Base-by-base conservation (phyloP, 768 basidiomycete species). In the Lentinula boryana region DNA sequence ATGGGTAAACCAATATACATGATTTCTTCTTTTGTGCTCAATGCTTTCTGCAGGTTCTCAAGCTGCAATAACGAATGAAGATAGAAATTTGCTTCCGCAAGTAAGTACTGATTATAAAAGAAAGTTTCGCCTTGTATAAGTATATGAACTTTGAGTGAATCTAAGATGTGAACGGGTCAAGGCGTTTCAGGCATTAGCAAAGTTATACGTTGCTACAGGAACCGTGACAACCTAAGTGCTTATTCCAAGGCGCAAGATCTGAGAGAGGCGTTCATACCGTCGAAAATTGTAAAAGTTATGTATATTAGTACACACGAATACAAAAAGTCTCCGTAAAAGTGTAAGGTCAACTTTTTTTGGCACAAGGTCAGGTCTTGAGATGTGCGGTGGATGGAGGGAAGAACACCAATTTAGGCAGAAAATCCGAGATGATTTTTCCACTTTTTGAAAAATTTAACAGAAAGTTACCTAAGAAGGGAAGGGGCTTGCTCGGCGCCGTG, bases 401-500 rank as follows among this genome's bases (percentile, higher is more conserved):
- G 53, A 21, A 57, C 41, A 23, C 40, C 10, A 44, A 44, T 18
- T 48, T 27, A 16, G 55, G 55, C 36, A 56, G 27, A 36, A 32
- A 56, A 36, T 21, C 23, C 13, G 46, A 18, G 50, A 48, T 44
- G 56, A 53, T 9, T 33, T 33, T 27, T 13, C 33, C 35, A 60
- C n/a, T 31, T 60, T 15, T 58, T 13, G 33, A 46, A 63, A 50
- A 43, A 48, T 38, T 48, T 61, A 63, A 56, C 46, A 52, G 58
- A 38, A 60, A 51, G 61, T 66, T 69, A 68, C 65, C 66, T 66
- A 70, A 68, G 72, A 71, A 67, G 69, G 71, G 53, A 68, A 69
- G 70, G 69, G 66, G 69, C 68, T 3, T 66, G 71, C 76, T 78
- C 79, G 77, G 77, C 80, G 79, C 78, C 82, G 84, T 81, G 86